Base-by-base conservation (phyloP, 148 eudicot genomes). In the Chenopodium suecicum region DNA sequence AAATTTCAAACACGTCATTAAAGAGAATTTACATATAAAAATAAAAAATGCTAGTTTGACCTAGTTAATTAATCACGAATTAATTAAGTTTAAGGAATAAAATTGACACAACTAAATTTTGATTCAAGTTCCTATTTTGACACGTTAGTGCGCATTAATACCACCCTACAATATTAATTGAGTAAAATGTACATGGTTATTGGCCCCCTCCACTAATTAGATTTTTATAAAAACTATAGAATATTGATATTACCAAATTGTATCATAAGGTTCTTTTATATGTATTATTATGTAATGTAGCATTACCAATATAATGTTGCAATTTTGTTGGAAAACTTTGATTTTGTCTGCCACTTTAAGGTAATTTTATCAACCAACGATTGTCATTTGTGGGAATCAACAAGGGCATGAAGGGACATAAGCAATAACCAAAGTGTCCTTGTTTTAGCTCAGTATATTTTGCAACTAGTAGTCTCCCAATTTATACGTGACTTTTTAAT, bases 401-500 rank as follows among this genome's bases (percentile, higher is more conserved):
- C 70, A 19, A 78, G 68, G 87, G 87, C 84, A 85, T 77, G 89
- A 89, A 79, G n/a, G 73, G 91, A 91, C 92, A 81, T 78, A 41
- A 86, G 80, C 87, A 84, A 82, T 88, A 87, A 46, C 62, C 48
- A 68, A 84, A 37, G 56, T 79, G 80, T 77, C 68, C 25, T 23
- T 12, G 37, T 37, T 60, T 29, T 2, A 37, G 44, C 64, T 58
- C 16, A 6, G 68, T 70, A 54, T 41, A 56, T 71, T 20, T 17
- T 27, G 37, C 62, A 70, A 29, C 14, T 64, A 5, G 2, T 80
- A 16, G 62, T 56, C 78, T 41, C 68, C 73, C 73, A 62, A 16
- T 37, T 80, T 17, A 4, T 62, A 80, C 82, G 47, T 73, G 65
- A 60, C 75, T 17, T 80, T 34, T 70, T 54, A 70, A 31, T 79